Percentiles rank a stretch among this genome's conserved stretches.
phyloP scores from a whole-genome alignment of 805 yeast species.

The Aciculoconidium aculeatum region DNA sequence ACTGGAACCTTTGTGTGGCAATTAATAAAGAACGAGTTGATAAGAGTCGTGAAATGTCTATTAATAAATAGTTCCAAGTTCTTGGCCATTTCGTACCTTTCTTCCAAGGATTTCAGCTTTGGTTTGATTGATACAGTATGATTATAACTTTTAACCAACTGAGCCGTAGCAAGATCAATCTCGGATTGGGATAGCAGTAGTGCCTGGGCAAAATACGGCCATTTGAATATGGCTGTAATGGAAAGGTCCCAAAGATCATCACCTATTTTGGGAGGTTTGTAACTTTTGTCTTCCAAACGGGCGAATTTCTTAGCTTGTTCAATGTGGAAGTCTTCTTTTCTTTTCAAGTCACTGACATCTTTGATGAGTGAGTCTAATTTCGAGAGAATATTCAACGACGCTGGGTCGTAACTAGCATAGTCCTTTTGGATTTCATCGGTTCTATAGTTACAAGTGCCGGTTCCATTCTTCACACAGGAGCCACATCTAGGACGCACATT shows the following conservation, averaged over 20 bases:
- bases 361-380: conserved; percentile 26
- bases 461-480: conserved; percentile 25
- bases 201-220: conserved; percentile 19
- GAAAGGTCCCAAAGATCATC: conserved; percentile 31
- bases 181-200: conserved; percentile 10
- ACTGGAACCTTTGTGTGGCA: conserved; percentile 31
- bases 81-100: conserved; percentile 9
- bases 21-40: conserved; percentile 26
- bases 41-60: conserved; percentile 12
- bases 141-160: conserved; percentile 12
- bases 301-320: too few relatives aligned
- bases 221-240: conserved; percentile 21
- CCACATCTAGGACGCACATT: conserved; percentile 31
- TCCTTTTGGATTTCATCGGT: conserved; percentile 21
- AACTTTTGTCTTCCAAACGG: too few relatives aligned
- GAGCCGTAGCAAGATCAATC: conserved; percentile 6
- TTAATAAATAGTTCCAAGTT: conserved; percentile 16
- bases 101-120: conserved; percentile 8
- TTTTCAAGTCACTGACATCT: conserved; percentile 17
- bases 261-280: not conserved
- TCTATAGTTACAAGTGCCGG: conserved; percentile 23
- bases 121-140: conserved; percentile 1
- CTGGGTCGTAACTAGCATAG: conserved; percentile 18
- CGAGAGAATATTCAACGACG: conserved; percentile 19
- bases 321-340: conserved; percentile 1